Evolutionary conservation across 176 grass and related monocot genomes (phyloP), one percentile per base, ranked within the genome.

Genomic region (Bolboschoenus planiculmis): DNA sequence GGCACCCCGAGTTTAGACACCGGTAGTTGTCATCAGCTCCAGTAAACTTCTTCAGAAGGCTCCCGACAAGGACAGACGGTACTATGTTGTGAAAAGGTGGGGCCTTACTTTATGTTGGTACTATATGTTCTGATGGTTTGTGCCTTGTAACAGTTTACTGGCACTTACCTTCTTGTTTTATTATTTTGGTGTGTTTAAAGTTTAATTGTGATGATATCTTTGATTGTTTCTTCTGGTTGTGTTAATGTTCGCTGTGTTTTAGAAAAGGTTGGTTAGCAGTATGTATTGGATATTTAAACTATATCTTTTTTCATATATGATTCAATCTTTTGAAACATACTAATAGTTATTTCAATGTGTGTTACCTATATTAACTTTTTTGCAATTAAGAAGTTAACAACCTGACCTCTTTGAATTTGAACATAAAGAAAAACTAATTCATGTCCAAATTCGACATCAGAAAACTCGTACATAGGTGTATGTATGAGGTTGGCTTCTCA

Each of bases 1-100:
- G 93, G 76, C 93, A 99, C 64, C 93, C 97, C 5, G 90, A 91
- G 88, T 99, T 99, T 81, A 85, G 97, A 21, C 80, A 93, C 81
- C 91, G 86, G 93, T n/a, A n/a, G n/a, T 48, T 99, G 65, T 93
- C 97, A 5, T 91, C 92, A 18, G 83, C 84, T 5, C 86, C 92
- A 21, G 15, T 93, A 2, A 99, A 99, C 78, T 96, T 99, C 89
- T 99, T 99, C 83, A 80, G 93, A 37, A 70, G 93, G 4, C 53
- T 99, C 66, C 93, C 97, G 44, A 85, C 93, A 61, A 96, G 93
- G 87, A 89, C 89, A 0, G 93, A 99, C 60, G 93, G 88, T 26
- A n/a, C n/a, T n/a, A 93, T 96, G 97, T 87, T 99, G 44, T 99
- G 81, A 92, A 84, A 36, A 35, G 56, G 8, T 0, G 30, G 15